Percentiles rank a stretch among this genome's conserved stretches.
phyloP scores from a whole-genome alignment of 352 stramenopile genomes.

The Phytophthora lateralis region DNA sequence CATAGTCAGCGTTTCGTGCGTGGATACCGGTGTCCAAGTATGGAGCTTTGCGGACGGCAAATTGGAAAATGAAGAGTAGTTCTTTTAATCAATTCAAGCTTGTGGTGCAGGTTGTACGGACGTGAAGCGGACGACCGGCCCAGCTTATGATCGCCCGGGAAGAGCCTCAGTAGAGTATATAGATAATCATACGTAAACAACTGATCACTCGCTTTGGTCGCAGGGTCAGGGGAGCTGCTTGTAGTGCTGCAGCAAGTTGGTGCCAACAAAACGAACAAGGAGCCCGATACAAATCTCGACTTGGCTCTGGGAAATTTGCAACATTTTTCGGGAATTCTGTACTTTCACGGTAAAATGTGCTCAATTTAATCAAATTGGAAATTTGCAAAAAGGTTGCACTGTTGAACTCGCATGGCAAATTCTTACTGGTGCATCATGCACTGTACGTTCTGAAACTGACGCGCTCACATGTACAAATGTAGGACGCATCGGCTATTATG shows the following conservation, averaged over 20 bases:
- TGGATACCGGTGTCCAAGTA: neutral
- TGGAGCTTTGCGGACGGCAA: neutral
- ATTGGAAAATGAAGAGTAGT: slow-evolving; percentile 14
- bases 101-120: neutral
- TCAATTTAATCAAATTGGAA: neutral
- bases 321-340: neutral
- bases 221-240: slow-evolving; percentile 17
- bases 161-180: neutral
- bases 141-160: slow-evolving; percentile 6
- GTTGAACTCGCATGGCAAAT: too few relatives aligned
- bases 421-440: too few relatives aligned
- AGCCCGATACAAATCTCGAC: slow-evolving; percentile 9
- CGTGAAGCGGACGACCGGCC: slow-evolving; percentile 9
- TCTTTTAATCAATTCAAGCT: slow-evolving; percentile 10
- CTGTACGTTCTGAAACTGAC: too few relatives aligned
- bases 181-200: slow-evolving; percentile 1
- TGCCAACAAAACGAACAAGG: neutral
- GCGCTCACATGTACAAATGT: too few relatives aligned
- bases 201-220: slow-evolving; percentile 2
- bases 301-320: slow-evolving; percentile 10
- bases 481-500: too few relatives aligned
- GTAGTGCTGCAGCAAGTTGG: slow-evolving; percentile 4
- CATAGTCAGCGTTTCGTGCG: slow-evolving; percentile 6
- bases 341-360: neutral
- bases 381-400: too few relatives aligned